Evolutionary conservation across 2,329 filamentous ascomycete species (phyloP).

Genomic region (Thielaviopsis musarum): DNA sequence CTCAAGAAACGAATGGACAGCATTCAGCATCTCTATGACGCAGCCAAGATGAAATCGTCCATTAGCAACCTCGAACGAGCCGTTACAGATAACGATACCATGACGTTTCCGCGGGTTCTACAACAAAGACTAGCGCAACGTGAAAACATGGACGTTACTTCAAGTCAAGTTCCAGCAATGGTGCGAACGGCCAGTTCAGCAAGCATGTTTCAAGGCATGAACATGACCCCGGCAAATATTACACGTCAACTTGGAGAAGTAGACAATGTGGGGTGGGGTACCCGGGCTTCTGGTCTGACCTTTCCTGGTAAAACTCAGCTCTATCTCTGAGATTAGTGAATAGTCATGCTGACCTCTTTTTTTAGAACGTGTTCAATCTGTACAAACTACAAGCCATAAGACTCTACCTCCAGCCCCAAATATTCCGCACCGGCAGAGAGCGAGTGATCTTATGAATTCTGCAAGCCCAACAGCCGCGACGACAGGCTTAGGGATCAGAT

Average conservation of each 20-base stretch:
- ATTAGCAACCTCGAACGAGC: slow-evolving; percentile 37
- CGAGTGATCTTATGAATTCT: not conserved
- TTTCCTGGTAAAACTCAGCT: not conserved
- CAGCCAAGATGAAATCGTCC: slow-evolving; percentile 37
- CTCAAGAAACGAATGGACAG: slow-evolving; percentile 55
- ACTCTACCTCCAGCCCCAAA: not conserved
- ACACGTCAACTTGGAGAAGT: not conserved
- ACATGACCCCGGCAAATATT: not conserved
- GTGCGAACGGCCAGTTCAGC: not conserved
- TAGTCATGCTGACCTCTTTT: not conserved
- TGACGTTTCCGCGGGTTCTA: not conserved
- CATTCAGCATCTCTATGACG: slow-evolving; percentile 48
- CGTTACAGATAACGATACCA: slow-evolving; percentile 25
- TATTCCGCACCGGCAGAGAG: not conserved
- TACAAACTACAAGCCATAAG: not conserved
- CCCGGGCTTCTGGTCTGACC: not conserved
- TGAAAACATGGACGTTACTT: not conserved
- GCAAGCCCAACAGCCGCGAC: not conserved
- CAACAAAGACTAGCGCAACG: not conserved
- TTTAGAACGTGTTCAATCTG: not conserved
- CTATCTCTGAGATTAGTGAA: not conserved
- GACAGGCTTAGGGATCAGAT: not conserved
- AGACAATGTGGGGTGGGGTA: not conserved
- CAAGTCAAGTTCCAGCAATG: not conserved
- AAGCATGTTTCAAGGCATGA: not conserved